phyloP scores from a whole-genome alignment of 352 stramenopile genomes.

The Globisporangium nagaii region DNA sequence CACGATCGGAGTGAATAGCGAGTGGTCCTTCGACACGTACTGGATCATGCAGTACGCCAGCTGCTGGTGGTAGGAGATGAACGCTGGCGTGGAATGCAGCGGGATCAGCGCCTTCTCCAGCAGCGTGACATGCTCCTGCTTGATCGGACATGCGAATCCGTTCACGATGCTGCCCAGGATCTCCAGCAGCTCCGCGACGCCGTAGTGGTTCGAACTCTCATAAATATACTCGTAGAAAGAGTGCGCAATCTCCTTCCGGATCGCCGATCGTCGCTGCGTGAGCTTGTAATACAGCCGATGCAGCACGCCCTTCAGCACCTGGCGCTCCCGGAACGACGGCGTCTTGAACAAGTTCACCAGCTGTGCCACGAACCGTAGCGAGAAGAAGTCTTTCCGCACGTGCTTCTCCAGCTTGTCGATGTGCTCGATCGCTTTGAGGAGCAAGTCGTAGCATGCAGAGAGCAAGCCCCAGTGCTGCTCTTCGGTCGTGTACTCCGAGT shows the following conservation, averaged over 20 bases:
- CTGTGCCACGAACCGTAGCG: constrained; percentile 72
- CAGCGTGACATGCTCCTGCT: constrained; percentile 83
- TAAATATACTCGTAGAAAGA: constrained; percentile 92
- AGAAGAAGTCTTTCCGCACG: constrained; percentile 83
- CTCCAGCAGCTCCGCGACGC: constrained; percentile 82
- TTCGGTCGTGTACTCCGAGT: constrained; percentile 78
- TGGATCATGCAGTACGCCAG: constrained; percentile 89
- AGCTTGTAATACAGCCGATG: constrained; percentile 89
- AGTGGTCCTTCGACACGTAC: constrained; percentile 87
- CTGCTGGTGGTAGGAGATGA: constrained; percentile 86
- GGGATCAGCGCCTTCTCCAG: constrained; percentile 82
- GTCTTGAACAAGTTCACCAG: constrained; percentile 84
- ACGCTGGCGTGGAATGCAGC: constrained; percentile 78
- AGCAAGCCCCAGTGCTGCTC: constrained; percentile 80
- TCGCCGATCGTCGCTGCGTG: constrained; percentile 79
- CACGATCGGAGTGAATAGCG: constrained; percentile 80
- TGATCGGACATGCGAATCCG: constrained; percentile 86
- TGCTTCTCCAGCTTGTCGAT: constrained; percentile 88
- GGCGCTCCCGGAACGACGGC: constrained; percentile 81
- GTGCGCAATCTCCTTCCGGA: constrained; percentile 85
- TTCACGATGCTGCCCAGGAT: constrained; percentile 88
- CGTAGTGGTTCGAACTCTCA: constrained; percentile 87
- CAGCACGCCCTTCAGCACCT: constrained; percentile 83
- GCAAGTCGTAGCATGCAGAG: constrained; percentile 73
- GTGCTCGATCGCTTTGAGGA: constrained; percentile 83